phyloP scores from a whole-genome alignment of 139 green algal species.

The Ostreobium quekettii region DNA sequence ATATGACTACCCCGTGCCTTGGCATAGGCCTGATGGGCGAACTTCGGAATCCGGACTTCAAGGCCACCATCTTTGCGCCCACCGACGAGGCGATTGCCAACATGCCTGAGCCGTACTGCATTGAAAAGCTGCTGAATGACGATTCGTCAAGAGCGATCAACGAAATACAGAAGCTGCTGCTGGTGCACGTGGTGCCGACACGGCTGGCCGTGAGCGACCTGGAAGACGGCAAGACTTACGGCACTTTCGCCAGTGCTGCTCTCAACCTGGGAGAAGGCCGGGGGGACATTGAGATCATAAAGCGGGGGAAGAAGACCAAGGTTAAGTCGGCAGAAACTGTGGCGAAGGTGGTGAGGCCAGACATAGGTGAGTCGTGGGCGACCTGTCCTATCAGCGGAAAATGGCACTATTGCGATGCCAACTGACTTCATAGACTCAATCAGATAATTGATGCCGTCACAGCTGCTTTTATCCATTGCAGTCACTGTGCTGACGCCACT shows the following conservation, averaged over 20 bases:
- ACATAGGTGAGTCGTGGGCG: background rate
- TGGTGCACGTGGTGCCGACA: background rate
- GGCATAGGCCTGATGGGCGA: background rate
- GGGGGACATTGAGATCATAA: background rate
- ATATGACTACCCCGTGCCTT: too few relatives aligned
- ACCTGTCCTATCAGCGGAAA: too few relatives aligned
- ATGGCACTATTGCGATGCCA: background rate
- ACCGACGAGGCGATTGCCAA: constrained; percentile 2
- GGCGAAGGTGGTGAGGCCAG: background rate
- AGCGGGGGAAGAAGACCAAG: background rate
- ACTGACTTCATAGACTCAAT: background rate
- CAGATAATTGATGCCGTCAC: background rate
- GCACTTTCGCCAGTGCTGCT: background rate
- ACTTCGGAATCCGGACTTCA: constrained; percentile 1
- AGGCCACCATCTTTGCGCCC: constrained; percentile 11
- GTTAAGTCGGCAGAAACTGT: background rate
- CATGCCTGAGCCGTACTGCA: constrained; percentile 2
- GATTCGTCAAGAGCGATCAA: background rate
- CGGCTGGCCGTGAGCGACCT: background rate
- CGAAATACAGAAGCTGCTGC: constrained; percentile 5
- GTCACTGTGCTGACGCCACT: background rate
- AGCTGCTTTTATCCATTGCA: background rate
- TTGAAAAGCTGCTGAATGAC: constrained; percentile 6
- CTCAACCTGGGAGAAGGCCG: background rate
- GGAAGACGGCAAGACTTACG: background rate